Conservation (phyloP, 2,329 filamentous ascomycete genomes). For the Xylaria sp. region DNA sequence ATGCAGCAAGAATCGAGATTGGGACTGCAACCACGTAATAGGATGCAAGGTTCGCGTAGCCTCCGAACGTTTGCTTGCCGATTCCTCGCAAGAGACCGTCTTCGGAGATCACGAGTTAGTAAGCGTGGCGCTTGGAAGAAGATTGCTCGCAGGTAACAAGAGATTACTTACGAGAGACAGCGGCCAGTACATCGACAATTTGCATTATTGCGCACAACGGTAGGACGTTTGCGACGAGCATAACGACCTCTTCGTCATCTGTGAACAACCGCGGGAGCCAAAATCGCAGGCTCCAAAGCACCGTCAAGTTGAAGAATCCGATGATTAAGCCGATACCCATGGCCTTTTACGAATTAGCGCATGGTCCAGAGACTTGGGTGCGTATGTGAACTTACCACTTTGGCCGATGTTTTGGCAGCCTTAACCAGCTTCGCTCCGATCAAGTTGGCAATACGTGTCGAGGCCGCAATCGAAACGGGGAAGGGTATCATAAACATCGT, state of each 20-base stretch:
- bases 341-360: conserved; percentile 50
- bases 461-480: conserved; percentile 86
- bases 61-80: conserved; percentile 88
- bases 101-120: conserved; percentile 14
- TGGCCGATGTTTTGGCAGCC: conserved; percentile 82
- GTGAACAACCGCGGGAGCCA: conserved; percentile 83
- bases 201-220: conserved; percentile 90
- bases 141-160: not conserved
- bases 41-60: conserved; percentile 84
- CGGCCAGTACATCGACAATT: conserved; percentile 83
- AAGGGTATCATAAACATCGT: conserved; percentile 94
- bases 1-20: conserved; percentile 80
- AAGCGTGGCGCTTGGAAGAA: not conserved
- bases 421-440: conserved; percentile 87
- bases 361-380: conserved; percentile 2
- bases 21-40: conserved; percentile 91
- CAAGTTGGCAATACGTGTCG: conserved; percentile 88
- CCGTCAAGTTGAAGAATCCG: conserved; percentile 79
- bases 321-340: conserved; percentile 73
- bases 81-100: conserved; percentile 86
- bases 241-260: conserved; percentile 74
- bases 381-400: conserved; percentile 65
- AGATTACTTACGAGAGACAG: conserved; percentile 66
- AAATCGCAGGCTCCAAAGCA: conserved; percentile 75
- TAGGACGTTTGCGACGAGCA: conserved; percentile 73